Evolutionary conservation across 805 yeast species (phyloP), one percentile per base, ranked within the genome.

Genomic region (Myxozyma melibiosi): DNA sequence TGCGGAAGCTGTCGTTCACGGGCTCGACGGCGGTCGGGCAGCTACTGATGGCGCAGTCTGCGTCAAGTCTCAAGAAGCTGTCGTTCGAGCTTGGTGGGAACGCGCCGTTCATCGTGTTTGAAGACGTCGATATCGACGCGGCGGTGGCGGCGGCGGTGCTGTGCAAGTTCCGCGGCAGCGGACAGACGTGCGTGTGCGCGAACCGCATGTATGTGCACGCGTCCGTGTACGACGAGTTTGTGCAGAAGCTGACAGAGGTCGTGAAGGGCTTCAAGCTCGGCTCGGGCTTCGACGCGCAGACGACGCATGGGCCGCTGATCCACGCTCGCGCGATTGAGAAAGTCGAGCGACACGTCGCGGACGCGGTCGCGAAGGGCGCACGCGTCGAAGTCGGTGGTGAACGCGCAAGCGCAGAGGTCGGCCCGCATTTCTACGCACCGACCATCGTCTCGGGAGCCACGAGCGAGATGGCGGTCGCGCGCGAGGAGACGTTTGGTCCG

Each of bases 401-500:
- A 2, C 69, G 72, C 14, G 78, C 81, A 30, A 42, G 31, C 9
- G 16, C 28, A 4, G 80, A 80, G 25, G 65, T 86, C 16, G 92
- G 92, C 4, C 80, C 78, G 41, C 75, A 75, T 66, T 88, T 84
- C 76, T 88, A 78, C 67, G 84, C 82, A 27, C 83, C 88, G 55
- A 88, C 95, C 0, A 77, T 88, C 13, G 69, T 88, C 50, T 76
- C 80, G n/a, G 80, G 81, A 58, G 86, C 83, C 45, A 80, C 83
- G 47, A 69, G 74, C 2, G 76, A 76, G 20, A 86, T 87, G 82
- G 62, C 70, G 40, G 80, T 87, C 33, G 76, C 79, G 64, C 63
- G 70, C n/a, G 90, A 86, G 65, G 95, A 88, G 70, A 86, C 91
- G 1, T 88, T 88, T 70, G 95, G 94, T 1, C 95, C 95, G 2